Percentiles rank a stretch among this genome's conserved stretches.
Conservation (phyloP, 176 grass and related monocot genomes). For the Avena atlantica region DNA sequence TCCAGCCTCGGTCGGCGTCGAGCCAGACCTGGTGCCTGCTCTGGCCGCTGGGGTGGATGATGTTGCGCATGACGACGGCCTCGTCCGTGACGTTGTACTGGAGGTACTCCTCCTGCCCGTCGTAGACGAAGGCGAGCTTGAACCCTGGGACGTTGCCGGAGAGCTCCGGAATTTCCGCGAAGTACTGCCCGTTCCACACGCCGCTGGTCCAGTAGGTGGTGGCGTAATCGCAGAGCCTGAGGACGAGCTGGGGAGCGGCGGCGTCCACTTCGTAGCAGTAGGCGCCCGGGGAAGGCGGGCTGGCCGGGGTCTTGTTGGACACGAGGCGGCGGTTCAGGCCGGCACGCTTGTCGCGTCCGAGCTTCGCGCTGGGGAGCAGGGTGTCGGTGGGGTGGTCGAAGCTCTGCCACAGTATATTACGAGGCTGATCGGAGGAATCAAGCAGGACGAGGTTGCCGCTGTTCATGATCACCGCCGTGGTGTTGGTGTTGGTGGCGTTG, state of each 20-base stretch:
- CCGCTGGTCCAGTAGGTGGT: constrained; percentile 37
- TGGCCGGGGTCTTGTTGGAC: constrained; percentile 9
- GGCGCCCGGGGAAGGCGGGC: constrained; percentile 35
- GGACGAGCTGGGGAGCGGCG: constrained; percentile 31
- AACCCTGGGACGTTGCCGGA: neutral
- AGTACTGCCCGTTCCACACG: constrained; percentile 37
- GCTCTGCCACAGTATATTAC: constrained; percentile 58
- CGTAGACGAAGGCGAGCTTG: constrained; percentile 33
- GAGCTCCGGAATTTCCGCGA: constrained; percentile 45
- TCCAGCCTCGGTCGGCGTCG: neutral
- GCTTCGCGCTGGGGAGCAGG: constrained; percentile 49
- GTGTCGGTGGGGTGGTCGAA: constrained; percentile 68
- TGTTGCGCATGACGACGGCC: constrained; percentile 25
- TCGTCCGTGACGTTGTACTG: constrained; percentile 30
- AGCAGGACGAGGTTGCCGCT: constrained; percentile 56
- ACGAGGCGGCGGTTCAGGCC: constrained; percentile 34
- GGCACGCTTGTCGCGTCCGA: constrained; percentile 49
- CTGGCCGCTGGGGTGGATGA: constrained; percentile 41
- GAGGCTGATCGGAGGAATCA: neutral
- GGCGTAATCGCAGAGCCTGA: constrained; percentile 39
- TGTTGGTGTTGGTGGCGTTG: too few species aligned
- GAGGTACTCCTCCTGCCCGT: constrained; percentile 30
- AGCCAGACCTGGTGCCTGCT: constrained; percentile 47
- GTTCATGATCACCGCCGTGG: constrained; percentile 38
- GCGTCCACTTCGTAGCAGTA: constrained; percentile 53